Evolutionary conservation across 768 basidiomycete species (phyloP), one percentile per base, ranked within the genome.

Genomic region (Podaxis carcinomalis): DNA sequence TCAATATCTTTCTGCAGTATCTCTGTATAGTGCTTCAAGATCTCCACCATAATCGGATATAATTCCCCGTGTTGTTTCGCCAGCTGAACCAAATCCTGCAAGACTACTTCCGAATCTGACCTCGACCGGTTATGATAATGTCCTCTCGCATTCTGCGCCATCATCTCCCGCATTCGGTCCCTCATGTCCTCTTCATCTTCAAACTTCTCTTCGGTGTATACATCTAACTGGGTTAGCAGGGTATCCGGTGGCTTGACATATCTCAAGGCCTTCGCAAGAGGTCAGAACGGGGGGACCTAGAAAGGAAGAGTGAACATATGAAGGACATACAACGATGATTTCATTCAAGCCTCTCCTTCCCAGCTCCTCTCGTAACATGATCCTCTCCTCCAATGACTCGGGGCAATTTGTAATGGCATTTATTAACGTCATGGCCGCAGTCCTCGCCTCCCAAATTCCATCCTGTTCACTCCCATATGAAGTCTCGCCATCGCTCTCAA

Each of bases 141-240:
- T 5, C 66, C 71, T 37, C 62, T 63, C 14, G 63, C 65, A 49
- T 66, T 64, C 39, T 68, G 69, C 16, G 62, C 53, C 51, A 80
- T 65, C 16, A 77, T 50, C 51, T 66, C 67, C 37, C 74, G 78
- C 39, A 83, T 77, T 37, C 85, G 81, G 64, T 94, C 87, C 40
- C 86, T 85, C 73, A 92, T 80, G 53, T 95, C 91, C 68, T 90
- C 87, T 69, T 92, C 90, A 69, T 97, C 94, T 67, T 95, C 93
- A 49, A 88, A 90, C 66, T 92, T 91, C 70, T 95, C 93, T 63
- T 96, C 93, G 0, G 84, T 81, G 66, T 94, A 96, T 27, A 92
- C 80, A 63, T 89, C 83, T 5, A 95, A 74, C 66, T 95, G 94
- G 0, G 80, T 89, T n/a, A 90, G 69, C n/a, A 96, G 73, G 1